phyloP scores from a whole-genome alignment of 2,329 filamentous ascomycete genomes.

The Pyrenophora teres region DNA sequence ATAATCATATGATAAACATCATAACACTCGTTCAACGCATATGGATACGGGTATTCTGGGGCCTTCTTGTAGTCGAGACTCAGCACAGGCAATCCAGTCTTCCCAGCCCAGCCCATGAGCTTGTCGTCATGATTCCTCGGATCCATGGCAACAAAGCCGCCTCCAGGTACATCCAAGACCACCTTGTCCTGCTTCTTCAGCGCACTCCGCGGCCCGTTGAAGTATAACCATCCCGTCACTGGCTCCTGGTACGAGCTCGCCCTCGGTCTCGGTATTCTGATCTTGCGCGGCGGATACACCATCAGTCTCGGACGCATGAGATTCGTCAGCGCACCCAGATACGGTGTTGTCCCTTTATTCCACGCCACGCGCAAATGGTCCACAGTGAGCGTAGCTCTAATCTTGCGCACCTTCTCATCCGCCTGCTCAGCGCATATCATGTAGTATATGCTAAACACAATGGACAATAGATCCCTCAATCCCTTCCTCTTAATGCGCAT shows the following conservation, averaged over 20 bases:
- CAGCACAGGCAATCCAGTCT: slow-evolving; percentile 83
- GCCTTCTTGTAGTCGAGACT: slow-evolving; percentile 91
- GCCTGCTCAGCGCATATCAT: slow-evolving; percentile 90
- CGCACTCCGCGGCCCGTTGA: slow-evolving; percentile 81
- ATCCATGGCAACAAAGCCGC: slow-evolving; percentile 95
- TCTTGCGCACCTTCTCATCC: slow-evolving; percentile 93
- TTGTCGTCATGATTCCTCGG: slow-evolving; percentile 95
- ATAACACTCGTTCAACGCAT: slow-evolving; percentile 84
- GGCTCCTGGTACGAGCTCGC: slow-evolving; percentile 83
- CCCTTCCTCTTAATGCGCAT: slow-evolving; percentile 86
- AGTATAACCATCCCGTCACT: slow-evolving; percentile 89
- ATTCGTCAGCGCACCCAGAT: slow-evolving; percentile 72
- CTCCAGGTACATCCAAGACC: slow-evolving; percentile 88
- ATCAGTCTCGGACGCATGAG: slow-evolving; percentile 79
- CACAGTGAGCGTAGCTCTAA: slow-evolving; percentile 82
- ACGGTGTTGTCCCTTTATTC: slow-evolving; percentile 93
- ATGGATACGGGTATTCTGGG: slow-evolving; percentile 82
- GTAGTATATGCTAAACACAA: slow-evolving; percentile 89
- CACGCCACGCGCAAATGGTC: slow-evolving; percentile 91
- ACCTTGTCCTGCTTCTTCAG: slow-evolving; percentile 77
- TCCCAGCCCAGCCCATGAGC: slow-evolving; percentile 87
- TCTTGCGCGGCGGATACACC: slow-evolving; percentile 77
- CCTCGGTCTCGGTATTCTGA: slow-evolving; percentile 80
- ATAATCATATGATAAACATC: slow-evolving; percentile 80
- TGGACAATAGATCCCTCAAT: slow-evolving; percentile 78